Percentiles rank a stretch among this genome's conserved stretches.
These are phyloP conservation scores for Torulaspora microellipsoides DNA, from an alignment of 805 yeast species.

Conservation along the genomic window DNA sequence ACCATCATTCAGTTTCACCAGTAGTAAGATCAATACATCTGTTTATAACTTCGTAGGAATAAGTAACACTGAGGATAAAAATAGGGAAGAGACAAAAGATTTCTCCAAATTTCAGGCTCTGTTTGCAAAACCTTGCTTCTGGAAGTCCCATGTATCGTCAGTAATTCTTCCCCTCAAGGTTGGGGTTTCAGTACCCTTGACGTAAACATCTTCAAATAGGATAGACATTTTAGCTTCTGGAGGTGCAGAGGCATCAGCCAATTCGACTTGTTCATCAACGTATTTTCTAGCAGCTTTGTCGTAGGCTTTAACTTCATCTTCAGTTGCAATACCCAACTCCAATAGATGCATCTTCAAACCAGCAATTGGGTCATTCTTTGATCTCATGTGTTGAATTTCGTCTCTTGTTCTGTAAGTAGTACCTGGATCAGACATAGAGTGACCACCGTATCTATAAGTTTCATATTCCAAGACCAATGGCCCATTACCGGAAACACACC, in stretches of 20 bases:
- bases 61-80: too few relatives aligned
- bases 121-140: constrained; percentile 41
- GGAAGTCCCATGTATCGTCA: constrained; percentile 88
- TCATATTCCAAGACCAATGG: constrained; percentile 95
- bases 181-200: constrained; percentile 88
- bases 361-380: constrained; percentile 95
- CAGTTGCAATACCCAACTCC: constrained; percentile 82
- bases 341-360: constrained; percentile 85
- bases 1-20: too few relatives aligned
- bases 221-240: constrained; percentile 95
- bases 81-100: too few relatives aligned
- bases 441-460: constrained; percentile 99
- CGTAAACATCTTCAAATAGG: constrained; percentile 94
- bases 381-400: constrained; percentile 99
- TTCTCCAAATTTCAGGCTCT: constrained; percentile 17
- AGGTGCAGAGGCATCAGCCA: constrained; percentile 89
- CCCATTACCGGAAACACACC: constrained; percentile 90
- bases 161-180: constrained; percentile 94
- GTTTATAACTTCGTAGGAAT: too few relatives aligned
- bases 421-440: constrained; percentile 99
- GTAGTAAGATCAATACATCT: too few relatives aligned
- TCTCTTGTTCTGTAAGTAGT: constrained; percentile 99
- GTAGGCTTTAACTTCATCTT: constrained; percentile 88
- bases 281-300: constrained; percentile 95
- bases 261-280: constrained; percentile 90